Base-by-base conservation (phyloP, 306 rosid species). In the Quercus ilex region DNA sequence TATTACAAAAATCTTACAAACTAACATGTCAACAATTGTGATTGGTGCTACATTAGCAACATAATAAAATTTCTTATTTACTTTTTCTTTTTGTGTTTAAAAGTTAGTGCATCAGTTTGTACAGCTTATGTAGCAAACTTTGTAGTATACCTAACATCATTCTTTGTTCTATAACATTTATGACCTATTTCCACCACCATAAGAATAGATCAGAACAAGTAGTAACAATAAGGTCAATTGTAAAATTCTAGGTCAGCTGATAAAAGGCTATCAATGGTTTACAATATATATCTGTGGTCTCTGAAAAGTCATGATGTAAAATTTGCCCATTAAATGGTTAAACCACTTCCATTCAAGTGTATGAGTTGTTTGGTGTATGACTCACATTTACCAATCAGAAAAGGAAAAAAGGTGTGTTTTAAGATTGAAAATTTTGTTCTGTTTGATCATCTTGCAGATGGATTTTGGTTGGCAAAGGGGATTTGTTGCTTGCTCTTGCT, bases 391-490 rank as follows among this genome's bases (percentile, higher is more conserved):
- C n/a, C 25, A 18, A 43, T 52, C 3, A 64, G 70, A 17, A 64
- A 30, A 15, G 17, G 21, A 30, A 6, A 5, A 25, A 25, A 1
- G 14, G 23, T 4, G 63, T 23, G 21, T 8, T 19, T 26, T 20
- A 58, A 49, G 71, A 43, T 26, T 30, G 11, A 23, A 41, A 55
- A 41, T 41, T 14, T 49, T 56, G 52, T 67, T 76, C 18, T 56
- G 53, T 52, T 76, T 74, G 53, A 60, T 83, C 52, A 38, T 70
- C 52, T 70, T 80, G 78, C 77, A 58, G 83, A 81, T 84, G 82
- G 72, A 76, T 58, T 78, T 55, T 52, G 75, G 33, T 70, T 69
- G 74, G 69, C 19, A 84, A 58, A 23, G 68, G 69, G 60, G 78
- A 80, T 68, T 73, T 30, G 8, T 41, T 28, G 23, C 60, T 73